Base-by-base conservation (phyloP, 306 rosid genomes). In the Casuarina glauca region DNA sequence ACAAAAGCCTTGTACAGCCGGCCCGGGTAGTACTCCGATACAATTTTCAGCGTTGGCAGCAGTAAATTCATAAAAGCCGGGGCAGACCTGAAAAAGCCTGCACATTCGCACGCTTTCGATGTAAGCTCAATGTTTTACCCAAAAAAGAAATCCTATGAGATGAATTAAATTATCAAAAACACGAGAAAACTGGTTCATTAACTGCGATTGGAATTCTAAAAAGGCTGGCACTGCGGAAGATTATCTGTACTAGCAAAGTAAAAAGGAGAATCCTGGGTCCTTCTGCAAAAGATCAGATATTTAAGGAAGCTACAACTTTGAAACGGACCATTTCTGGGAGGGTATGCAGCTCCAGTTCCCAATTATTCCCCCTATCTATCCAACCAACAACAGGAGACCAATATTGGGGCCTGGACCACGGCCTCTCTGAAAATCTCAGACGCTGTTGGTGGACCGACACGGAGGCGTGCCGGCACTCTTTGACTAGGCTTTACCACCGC, bases 31-130 rank as follows among this genome's bases (percentile, higher is more conserved):
- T 86, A 88, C 61, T 93, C 99, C 0, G 81, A 91, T 78, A 90
- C 89, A 15, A 86, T 85, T 86, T 95, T 95, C 87, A 95, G 87
- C 19, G 90, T 86, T 52, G 89, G 83, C 75, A 93, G 79, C 75
- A 93, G 41, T 12, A 80, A 52, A 81, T 95, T 95, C 97, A 93
- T 88, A 82, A 95, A 93, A 74, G 90, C 89, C 78, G 99, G 93
- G 17, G 89, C 99, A 36, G 99, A 95, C 74, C 93, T 89, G 89
- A 83, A 93, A 91, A 87, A 87, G 90, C 97, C 99, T 95, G 97
- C 85, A 26, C 32, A 80, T 71, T 48, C 77, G 13, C 75, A 46
- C 53, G 72, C 82, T 49, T 70, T 48, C 63, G 15, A 44, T 26
- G 3, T 74, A 42, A 55, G 50, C 20, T 35, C 32, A 16, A 48